phyloP scores from a whole-genome alignment of 192 early-diverging fungal genomes.

The Podila epicladia region DNA sequence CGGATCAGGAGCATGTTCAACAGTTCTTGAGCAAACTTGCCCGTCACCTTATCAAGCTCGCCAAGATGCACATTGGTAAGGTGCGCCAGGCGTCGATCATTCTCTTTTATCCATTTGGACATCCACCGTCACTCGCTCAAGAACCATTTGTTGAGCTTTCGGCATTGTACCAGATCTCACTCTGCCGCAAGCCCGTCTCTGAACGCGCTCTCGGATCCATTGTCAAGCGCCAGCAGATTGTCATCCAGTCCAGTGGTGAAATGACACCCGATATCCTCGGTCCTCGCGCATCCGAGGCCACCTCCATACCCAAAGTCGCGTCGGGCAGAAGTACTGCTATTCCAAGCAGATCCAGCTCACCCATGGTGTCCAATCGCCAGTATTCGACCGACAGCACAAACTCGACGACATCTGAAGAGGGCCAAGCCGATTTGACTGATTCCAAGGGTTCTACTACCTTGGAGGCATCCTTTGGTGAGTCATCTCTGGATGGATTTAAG shows the following conservation, averaged over 20 bases:
- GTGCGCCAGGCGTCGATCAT: conserved; percentile 42
- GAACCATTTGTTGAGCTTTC: conserved; percentile 34
- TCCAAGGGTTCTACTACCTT: not conserved
- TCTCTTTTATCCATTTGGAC: conserved; percentile 46
- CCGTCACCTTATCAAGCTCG: conserved; percentile 16
- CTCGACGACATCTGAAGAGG: not conserved
- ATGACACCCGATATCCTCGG: not conserved
- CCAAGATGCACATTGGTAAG: conserved; percentile 24
- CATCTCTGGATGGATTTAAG: conserved; percentile 5
- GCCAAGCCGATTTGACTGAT: not conserved
- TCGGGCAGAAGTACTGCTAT: not conserved
- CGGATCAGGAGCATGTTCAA: conserved; percentile 39
- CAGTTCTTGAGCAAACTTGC: conserved; percentile 26
- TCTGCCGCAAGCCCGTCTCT: conserved; percentile 46
- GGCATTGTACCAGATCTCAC: conserved; percentile 39
- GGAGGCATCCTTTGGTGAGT: not conserved
- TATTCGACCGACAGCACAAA: not conserved
- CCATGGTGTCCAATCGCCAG: not conserved
- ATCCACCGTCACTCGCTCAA: conserved; percentile 45
- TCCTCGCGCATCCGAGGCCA: conserved; percentile 7
- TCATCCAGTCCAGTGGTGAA: conserved; percentile 17
- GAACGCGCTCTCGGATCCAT: conserved; percentile 43
- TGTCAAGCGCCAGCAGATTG: conserved; percentile 40
- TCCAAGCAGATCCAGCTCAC: not conserved
- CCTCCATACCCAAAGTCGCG: not conserved